These are phyloP conservation scores for Trypanosoma platydactyli DNA, from an alignment of 208 protist genomes.

Conservation along the genomic window DNA sequence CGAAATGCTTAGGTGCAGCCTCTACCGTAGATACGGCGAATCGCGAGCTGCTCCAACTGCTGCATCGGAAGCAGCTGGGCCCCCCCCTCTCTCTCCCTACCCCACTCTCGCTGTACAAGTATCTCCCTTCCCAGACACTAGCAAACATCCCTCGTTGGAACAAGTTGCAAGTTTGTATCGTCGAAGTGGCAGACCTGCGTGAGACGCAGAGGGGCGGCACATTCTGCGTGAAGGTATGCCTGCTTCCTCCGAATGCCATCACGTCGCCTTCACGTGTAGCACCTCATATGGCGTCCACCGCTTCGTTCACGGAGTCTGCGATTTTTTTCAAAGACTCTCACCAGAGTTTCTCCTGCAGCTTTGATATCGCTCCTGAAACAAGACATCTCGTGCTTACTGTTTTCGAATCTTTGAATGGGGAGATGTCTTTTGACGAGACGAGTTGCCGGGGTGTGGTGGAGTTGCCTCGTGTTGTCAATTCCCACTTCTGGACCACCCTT, in stretches of 20 bases:
- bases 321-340: neutral
- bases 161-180: slow-evolving; percentile 13
- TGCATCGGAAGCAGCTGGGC: no score
- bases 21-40: slow-evolving; percentile 8
- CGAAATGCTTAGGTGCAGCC: neutral
- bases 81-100: neutral
- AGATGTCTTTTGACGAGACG: neutral
- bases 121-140: slow-evolving; percentile 6
- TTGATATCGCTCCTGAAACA: slow-evolving; percentile 12
- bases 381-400: slow-evolving; percentile 20
- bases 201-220: neutral
- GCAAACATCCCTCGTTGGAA: slow-evolving; percentile 9
- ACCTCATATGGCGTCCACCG: neutral
- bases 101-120: slow-evolving; percentile 4
- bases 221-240: slow-evolving; percentile 5
- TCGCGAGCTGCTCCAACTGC: slow-evolving; percentile 16
- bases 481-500: slow-evolving; percentile 22
- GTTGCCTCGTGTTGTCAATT: slow-evolving; percentile 16
- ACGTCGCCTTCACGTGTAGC: neutral
- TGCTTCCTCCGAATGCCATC: slow-evolving; percentile 5
- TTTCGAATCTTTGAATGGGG: slow-evolving; percentile 6
- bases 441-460: slow-evolving; percentile 8
- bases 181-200: slow-evolving; percentile 1
- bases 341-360: slow-evolving; percentile 1
- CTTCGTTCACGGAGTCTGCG: neutral